Percentiles rank a stretch among this genome's conserved stretches.
These are phyloP conservation scores for Solanum hybrid DNA, from an alignment of 305 asterid genomes.

Conservation along the genomic window DNA sequence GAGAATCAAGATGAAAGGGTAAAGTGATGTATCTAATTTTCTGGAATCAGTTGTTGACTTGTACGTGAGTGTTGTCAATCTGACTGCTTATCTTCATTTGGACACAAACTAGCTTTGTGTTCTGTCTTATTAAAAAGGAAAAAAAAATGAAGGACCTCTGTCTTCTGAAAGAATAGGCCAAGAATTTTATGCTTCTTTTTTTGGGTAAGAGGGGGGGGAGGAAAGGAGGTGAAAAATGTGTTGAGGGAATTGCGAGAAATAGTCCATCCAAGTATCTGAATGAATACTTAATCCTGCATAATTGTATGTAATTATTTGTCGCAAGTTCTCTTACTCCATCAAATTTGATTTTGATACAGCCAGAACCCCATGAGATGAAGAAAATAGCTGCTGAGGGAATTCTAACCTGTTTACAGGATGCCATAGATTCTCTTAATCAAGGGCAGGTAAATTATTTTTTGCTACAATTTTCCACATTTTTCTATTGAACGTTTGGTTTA, in stretches of 20 bases:
- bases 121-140: not conserved
- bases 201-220: not conserved
- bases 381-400: constrained; percentile 78
- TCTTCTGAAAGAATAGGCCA: not conserved
- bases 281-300: not conserved
- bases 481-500: not conserved
- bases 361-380: constrained; percentile 52
- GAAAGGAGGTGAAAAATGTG: not conserved
- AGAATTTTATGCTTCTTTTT: not conserved
- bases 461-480: not conserved
- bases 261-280: not conserved
- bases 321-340: not conserved
- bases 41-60: not conserved
- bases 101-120: not conserved
- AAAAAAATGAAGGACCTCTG: not conserved
- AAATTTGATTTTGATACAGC: constrained; percentile 32
- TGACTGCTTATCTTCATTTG: not conserved
- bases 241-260: not conserved
- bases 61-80: not conserved
- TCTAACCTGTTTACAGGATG: constrained; percentile 68
- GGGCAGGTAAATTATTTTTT: constrained; percentile 37
- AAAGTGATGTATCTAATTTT: not conserved
- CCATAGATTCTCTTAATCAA: constrained; percentile 55
- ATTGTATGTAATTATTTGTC: not conserved
- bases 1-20: constrained; percentile 85